Evolutionary conservation across 2,329 filamentous ascomycete species (phyloP).

Genomic region (Sporothrix luriei): DNA sequence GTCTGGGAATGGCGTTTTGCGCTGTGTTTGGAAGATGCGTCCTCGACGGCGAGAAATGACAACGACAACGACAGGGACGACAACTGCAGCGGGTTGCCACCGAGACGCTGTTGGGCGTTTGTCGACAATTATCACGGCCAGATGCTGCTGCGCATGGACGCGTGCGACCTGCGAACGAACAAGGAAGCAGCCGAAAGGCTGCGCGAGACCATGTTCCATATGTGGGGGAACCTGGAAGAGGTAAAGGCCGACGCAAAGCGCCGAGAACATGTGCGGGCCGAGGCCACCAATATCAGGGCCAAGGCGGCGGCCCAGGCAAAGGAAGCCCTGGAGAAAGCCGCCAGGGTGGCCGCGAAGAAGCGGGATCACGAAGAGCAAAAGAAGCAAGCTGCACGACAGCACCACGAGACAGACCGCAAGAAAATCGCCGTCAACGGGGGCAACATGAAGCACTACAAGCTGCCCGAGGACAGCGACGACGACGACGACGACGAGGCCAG

Average conservation of each 20-base stretch:
- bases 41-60: slow-evolving; percentile 43
- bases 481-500: background rate
- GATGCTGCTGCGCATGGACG: slow-evolving; percentile 53
- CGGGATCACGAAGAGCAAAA: background rate
- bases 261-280: no score
- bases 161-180: slow-evolving; percentile 59
- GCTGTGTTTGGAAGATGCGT: slow-evolving; percentile 76
- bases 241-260: slow-evolving; percentile 59
- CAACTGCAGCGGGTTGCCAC: slow-evolving; percentile 40
- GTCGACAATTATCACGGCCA: slow-evolving; percentile 63
- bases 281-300: slow-evolving; percentile 47
- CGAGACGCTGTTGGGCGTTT: slow-evolving; percentile 64
- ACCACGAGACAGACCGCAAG: background rate
- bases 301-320: slow-evolving; percentile 47
- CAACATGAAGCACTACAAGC: background rate
- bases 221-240: slow-evolving; percentile 89
- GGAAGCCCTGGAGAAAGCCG: background rate
- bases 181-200: slow-evolving; percentile 54
- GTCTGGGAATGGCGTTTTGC: slow-evolving; percentile 84
- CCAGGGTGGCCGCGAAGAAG: background rate
- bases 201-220: slow-evolving; percentile 69
- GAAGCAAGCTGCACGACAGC: background rate
- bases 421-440: background rate
- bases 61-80: background rate
- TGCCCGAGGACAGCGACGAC: background rate